Conservation (phyloP, 257 asterid species). For the Solanum corneliomulleri region DNA sequence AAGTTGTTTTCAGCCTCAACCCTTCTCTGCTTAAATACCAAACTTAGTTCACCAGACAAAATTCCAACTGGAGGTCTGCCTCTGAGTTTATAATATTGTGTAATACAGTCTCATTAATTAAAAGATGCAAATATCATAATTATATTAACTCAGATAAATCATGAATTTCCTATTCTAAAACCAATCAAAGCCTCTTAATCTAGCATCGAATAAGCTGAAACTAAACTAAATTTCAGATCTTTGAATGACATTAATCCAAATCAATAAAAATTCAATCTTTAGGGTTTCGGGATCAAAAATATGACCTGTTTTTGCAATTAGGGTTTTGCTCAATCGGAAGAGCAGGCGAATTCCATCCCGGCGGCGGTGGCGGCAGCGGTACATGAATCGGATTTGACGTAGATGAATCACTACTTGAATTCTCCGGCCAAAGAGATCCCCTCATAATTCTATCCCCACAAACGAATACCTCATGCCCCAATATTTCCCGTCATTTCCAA, state of each 20-base stretch:
- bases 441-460: conserved; percentile 29
- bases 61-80: background rate
- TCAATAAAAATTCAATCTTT: conserved; percentile 7
- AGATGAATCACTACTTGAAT: conserved; percentile 29
- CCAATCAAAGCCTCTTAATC: background rate
- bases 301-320: conserved; percentile 43
- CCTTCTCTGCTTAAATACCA: background rate
- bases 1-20: background rate
- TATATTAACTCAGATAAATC: conserved; percentile 12
- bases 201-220: conserved; percentile 1
- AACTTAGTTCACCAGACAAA: background rate
- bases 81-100: background rate
- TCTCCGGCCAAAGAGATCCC: conserved; percentile 44
- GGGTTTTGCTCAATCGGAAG: conserved; percentile 11
- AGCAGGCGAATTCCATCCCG: conserved; percentile 12
- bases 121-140: background rate
- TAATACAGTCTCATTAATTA: background rate
- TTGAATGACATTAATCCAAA: background rate
- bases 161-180: background rate
- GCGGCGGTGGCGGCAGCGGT: background rate
- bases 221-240: conserved; percentile 22
- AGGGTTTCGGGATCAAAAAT: conserved; percentile 4
- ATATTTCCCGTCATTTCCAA: conserved; percentile 7
- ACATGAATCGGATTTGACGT: conserved; percentile 21
- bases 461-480: conserved; percentile 46